A percentile compares a stretch with the other conserved stretches of the same genome.
Conservation (phyloP, 2,329 filamentous ascomycete genomes). For the Eutypella sp. region DNA sequence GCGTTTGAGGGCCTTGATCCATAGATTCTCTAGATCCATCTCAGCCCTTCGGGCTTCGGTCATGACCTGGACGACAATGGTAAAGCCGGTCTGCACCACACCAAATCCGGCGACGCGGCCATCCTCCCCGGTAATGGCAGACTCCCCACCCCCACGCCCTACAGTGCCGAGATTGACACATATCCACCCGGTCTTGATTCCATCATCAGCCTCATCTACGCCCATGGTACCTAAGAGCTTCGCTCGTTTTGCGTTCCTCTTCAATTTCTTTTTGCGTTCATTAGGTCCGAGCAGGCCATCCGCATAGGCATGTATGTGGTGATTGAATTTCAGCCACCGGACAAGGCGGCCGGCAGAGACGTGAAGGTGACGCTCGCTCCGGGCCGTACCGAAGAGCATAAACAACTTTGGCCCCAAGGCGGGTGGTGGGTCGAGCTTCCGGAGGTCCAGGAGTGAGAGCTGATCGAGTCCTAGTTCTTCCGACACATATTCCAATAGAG, state of each 20-base stretch:
- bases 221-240: conserved; percentile 70
- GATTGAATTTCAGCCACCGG: conserved; percentile 71
- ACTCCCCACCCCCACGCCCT: conserved; percentile 47
- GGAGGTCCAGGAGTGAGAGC: conserved; percentile 75
- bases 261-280: conserved; percentile 82
- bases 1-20: conserved; percentile 33
- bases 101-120: conserved; percentile 76
- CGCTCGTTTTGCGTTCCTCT: conserved; percentile 73
- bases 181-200: conserved; percentile 90
- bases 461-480: conserved; percentile 84
- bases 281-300: conserved; percentile 87
- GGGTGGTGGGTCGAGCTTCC: conserved; percentile 76
- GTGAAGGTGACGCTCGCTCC: conserved; percentile 89
- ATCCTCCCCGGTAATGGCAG: conserved; percentile 38
- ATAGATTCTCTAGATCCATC: conserved; percentile 49
- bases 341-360: conserved; percentile 86
- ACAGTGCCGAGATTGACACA: conserved; percentile 83
- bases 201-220: conserved; percentile 67
- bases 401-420: conserved; percentile 83
- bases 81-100: conserved; percentile 40
- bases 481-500: conserved; percentile 72
- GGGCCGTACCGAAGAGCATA: conserved; percentile 88
- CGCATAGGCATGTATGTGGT: conserved; percentile 70
- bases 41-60: conserved; percentile 49
- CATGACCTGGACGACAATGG: conserved; percentile 54